phyloP scores from a whole-genome alignment of 305 asterid species.

The Rubia tinctorum region DNA sequence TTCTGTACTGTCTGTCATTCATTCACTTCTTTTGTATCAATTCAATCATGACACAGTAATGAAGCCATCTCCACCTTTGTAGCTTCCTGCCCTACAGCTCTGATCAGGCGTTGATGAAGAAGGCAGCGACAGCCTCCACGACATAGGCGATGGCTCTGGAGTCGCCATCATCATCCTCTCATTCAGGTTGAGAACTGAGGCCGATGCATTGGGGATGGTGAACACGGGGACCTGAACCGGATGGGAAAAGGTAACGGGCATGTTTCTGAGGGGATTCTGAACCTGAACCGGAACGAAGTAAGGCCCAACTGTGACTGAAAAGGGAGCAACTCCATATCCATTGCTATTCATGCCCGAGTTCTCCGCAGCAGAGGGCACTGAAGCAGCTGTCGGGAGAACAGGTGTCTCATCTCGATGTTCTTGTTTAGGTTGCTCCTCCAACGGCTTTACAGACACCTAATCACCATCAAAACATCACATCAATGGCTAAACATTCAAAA shows the following conservation, averaged over 20 bases:
- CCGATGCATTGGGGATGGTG: slow-evolving; percentile 24
- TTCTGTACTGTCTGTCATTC: neutral
- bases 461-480: slow-evolving; percentile 2
- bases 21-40: neutral
- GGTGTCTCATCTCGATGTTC: slow-evolving; percentile 24
- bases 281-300: slow-evolving; percentile 43
- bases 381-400: neutral
- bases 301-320: slow-evolving; percentile 38
- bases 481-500: neutral
- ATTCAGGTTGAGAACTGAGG: slow-evolving; percentile 31
- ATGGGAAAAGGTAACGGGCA: slow-evolving; percentile 25
- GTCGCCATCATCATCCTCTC: slow-evolving; percentile 16
- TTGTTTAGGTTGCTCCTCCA: slow-evolving; percentile 34
- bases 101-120: slow-evolving; percentile 30
- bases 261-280: slow-evolving; percentile 34
- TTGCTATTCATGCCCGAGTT: slow-evolving; percentile 25
- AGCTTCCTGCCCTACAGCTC: slow-evolving; percentile 29
- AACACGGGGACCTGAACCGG: slow-evolving; percentile 32
- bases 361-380: slow-evolving; percentile 25
- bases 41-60: slow-evolving; percentile 41
- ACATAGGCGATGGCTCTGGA: slow-evolving; percentile 35
- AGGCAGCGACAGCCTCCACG: slow-evolving; percentile 55
- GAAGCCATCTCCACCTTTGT: slow-evolving; percentile 37
- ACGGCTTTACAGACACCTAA: slow-evolving; percentile 55
- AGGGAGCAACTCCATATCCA: slow-evolving; percentile 47